Evolutionary conservation across 1,284 basidiomycete species (phyloP).

Genomic region (Austroboletus niveus): DNA sequence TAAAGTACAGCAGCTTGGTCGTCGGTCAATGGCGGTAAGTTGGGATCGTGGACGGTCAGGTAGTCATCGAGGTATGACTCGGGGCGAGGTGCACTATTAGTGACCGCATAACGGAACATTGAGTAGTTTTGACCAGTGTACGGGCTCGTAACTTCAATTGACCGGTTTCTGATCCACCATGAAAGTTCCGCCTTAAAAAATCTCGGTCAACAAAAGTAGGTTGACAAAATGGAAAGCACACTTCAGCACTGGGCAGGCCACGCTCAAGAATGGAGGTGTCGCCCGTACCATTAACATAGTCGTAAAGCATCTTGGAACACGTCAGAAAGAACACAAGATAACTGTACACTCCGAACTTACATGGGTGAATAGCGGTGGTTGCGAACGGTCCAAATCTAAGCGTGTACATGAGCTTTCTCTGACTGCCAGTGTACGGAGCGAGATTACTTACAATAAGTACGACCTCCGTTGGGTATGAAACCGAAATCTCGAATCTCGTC

Average conservation of each 20-base stretch:
- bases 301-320: background rate
- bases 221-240: conserved; percentile 15
- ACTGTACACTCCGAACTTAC: conserved; percentile 39
- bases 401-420: background rate
- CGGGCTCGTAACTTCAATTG: conserved; percentile 70
- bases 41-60: conserved; percentile 65
- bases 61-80: conserved; percentile 84
- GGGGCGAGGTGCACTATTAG: conserved; percentile 74
- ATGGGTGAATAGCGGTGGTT: conserved; percentile 84
- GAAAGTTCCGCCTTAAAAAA: conserved; percentile 58
- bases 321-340: too few species aligned
- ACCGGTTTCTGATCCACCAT: conserved; percentile 83
- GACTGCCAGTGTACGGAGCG: conserved; percentile 6
- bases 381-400: conserved; percentile 81
- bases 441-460: conserved; percentile 63
- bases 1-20: conserved; percentile 68
- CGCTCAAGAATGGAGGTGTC: conserved; percentile 61
- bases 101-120: conserved; percentile 58
- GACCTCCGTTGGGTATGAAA: conserved; percentile 91
- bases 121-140: conserved; percentile 64
- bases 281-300: conserved; percentile 37
- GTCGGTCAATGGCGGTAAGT: conserved; percentile 55
- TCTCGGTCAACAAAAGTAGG: conserved; percentile 29
- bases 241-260: conserved; percentile 63
- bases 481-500: conserved; percentile 80